Conservation (phyloP, 352 stramenopile genomes). For the Phytophthora aleatoria region DNA sequence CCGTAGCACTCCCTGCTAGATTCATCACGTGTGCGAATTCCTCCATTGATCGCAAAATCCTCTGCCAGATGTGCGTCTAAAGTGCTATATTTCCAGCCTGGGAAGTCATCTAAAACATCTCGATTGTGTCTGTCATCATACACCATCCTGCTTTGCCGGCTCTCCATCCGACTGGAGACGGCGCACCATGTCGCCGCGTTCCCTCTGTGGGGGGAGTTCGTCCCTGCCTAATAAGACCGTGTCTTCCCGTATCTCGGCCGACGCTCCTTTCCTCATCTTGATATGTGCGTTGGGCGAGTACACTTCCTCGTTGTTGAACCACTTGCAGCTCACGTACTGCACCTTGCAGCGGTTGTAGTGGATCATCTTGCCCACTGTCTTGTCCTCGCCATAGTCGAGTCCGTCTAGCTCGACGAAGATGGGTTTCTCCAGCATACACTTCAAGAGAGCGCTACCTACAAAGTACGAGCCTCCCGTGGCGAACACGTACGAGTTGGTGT, state of each 20-base stretch:
- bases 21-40: not conserved
- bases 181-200: slow-evolving; percentile 26
- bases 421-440: slow-evolving; percentile 66
- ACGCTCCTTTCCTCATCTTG: slow-evolving; percentile 71
- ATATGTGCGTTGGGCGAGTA: slow-evolving; percentile 71
- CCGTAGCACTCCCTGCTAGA: not conserved
- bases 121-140: slow-evolving; percentile 11
- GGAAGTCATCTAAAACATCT: slow-evolving; percentile 22
- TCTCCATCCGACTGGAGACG: slow-evolving; percentile 21
- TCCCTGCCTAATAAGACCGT: slow-evolving; percentile 60
- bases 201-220: slow-evolving; percentile 35
- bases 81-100: slow-evolving; percentile 35
- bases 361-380: slow-evolving; percentile 85
- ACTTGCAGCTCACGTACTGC: slow-evolving; percentile 86
- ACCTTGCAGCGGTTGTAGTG: slow-evolving; percentile 79
- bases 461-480: slow-evolving; percentile 80
- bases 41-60: not conserved
- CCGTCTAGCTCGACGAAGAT: slow-evolving; percentile 68
- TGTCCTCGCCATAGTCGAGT: slow-evolving; percentile 79
- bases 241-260: slow-evolving; percentile 58
- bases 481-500: slow-evolving; percentile 83
- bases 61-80: slow-evolving; percentile 24
- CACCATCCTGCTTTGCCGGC: slow-evolving; percentile 10
- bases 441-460: slow-evolving; percentile 65
- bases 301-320: slow-evolving; percentile 86